A percentile compares a stretch with the other conserved stretches of the same genome.
Evolutionary conservation across 1,284 basidiomycete species (phyloP).

Genomic region (Prillingera fragicola): DNA sequence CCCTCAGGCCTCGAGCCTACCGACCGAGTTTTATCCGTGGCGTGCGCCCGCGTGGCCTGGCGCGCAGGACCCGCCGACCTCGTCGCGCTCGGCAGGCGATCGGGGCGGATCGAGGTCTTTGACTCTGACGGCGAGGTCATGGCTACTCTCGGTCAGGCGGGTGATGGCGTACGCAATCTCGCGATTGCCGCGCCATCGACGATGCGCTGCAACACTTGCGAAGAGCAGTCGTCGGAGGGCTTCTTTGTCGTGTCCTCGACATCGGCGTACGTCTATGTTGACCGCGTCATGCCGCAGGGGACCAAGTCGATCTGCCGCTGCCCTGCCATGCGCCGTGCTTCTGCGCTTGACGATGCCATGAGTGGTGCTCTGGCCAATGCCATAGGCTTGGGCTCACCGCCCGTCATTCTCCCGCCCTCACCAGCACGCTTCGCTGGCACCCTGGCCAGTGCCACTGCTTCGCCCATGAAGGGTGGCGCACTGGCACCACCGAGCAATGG

Average conservation of each 20-base stretch:
- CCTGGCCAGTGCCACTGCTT: not conserved
- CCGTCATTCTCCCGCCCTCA: not conserved
- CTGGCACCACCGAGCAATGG: constrained; percentile 1
- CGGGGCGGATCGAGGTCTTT: constrained; percentile 34
- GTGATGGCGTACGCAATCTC: constrained; percentile 5
- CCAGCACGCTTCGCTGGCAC: not conserved
- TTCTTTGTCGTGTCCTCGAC: constrained; percentile 36
- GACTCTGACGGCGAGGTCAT: constrained; percentile 21
- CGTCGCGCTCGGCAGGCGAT: constrained; percentile 30
- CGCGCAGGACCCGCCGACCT: constrained; percentile 6
- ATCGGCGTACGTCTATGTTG: constrained; percentile 22
- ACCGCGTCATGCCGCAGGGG: constrained; percentile 23
- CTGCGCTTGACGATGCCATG: constrained; percentile 23
- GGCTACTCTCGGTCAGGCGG: constrained; percentile 4
- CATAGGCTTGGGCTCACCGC: not conserved
- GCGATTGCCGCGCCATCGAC: constrained; percentile 17
- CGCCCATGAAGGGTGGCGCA: constrained; percentile 6
- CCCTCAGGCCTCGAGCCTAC: constrained; percentile 9
- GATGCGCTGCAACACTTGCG: constrained; percentile 32
- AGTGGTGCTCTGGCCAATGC: not conserved
- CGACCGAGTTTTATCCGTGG: too few species aligned
- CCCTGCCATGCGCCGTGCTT: constrained; percentile 9
- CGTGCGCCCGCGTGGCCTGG: too few species aligned
- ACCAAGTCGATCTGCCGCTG: constrained; percentile 29
- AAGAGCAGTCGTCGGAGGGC: constrained; percentile 22